Base-by-base conservation (phyloP, 192 early-diverging fungal genomes). In the Kappamyces sp. region DNA sequence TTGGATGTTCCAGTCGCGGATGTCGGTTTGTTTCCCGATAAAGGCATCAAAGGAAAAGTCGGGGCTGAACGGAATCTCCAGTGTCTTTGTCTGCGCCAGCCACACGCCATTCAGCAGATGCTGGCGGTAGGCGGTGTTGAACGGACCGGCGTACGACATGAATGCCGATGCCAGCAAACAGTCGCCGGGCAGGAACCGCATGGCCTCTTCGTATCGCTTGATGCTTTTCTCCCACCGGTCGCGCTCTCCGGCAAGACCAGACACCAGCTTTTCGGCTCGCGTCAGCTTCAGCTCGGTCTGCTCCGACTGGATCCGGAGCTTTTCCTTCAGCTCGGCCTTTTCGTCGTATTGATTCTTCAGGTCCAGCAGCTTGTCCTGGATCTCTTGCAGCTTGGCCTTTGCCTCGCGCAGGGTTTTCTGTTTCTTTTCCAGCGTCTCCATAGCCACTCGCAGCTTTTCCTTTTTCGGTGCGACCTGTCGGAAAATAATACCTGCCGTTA, bases 291-390 rank as follows among this genome's bases (percentile, higher is more conserved):
- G 49, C 61, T 78, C 77, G 8, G 81, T 83, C 49, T 68, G 59
- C 55, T 83, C 81, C 2, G 76, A 80, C 41, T 83, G 75, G 42
- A 77, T 66, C 10, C 74, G 48, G 3, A 84, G 73, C 62, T 83
- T 76, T 55, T 84, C 74, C 50, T 84, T 84, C 55, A 79, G 60
- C 3, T 55, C 60, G 1, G 77, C 74, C 47, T 79, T 83, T 39
- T 84, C 77, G 39, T 84, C 80, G 54, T 80, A 84, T 48, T 83
- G 77, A 12, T 62, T 66, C 53, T 84, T 84, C 34, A 84, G 62
- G 55, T 84, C 80, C 15, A 74, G 43, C 34, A 84, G 65, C 62
- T 83, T 79, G 62, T 83, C 80, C 65, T 83, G 77, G 63, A 83
- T 80, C 63, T 84, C 78, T 54, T 83, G 77, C 12, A 82, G 61